A percentile compares a stretch with the other conserved stretches of the same genome.
These are phyloP conservation scores for Fistulinella prunicolor DNA, from an alignment of 768 basidiomycete species.

Conservation along the genomic window DNA sequence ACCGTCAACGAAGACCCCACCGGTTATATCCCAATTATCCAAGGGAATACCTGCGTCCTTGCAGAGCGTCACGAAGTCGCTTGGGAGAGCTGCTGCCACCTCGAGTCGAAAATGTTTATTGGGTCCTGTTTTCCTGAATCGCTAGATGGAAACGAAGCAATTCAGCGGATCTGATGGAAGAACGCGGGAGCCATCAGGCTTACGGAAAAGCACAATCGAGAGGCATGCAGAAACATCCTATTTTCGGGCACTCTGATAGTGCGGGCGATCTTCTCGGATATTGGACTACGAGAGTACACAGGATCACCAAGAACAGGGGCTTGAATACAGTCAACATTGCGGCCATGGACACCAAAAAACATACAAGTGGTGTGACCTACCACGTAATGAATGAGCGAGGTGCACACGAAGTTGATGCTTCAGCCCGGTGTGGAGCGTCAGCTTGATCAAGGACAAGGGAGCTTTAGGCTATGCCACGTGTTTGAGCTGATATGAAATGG, in stretches of 20 bases:
- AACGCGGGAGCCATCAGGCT: conserved; percentile 19
- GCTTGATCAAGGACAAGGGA: conserved; percentile 55
- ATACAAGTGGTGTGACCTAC: conserved; percentile 31
- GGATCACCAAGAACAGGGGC: conserved; percentile 68
- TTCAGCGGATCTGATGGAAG: conserved; percentile 1
- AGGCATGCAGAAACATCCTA: conserved; percentile 61
- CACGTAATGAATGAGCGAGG: conserved; percentile 46
- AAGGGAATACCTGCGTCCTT: conserved; percentile 43
- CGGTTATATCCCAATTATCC: conserved; percentile 34
- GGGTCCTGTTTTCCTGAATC: conserved; percentile 42
- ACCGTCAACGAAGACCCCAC: conserved; percentile 49
- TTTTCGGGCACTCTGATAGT: conserved; percentile 37
- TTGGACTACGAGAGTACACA: conserved; percentile 42
- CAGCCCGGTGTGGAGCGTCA: conserved; percentile 57
- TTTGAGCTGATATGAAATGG: conserved; percentile 27
- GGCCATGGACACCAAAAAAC: neutral
- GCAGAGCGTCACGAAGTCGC: conserved; percentile 54
- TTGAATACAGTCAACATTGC: conserved; percentile 27
- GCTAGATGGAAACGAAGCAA: conserved; percentile 32
- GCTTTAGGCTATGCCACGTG: conserved; percentile 31
- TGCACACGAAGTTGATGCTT: conserved; percentile 76
- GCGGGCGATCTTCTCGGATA: conserved; percentile 29
- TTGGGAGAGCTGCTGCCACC: conserved; percentile 56
- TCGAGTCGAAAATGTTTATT: conserved; percentile 51
- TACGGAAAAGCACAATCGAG: conserved; percentile 55